Conservation (phyloP, 2,329 filamentous ascomycete species). For the Alternaria solani region DNA sequence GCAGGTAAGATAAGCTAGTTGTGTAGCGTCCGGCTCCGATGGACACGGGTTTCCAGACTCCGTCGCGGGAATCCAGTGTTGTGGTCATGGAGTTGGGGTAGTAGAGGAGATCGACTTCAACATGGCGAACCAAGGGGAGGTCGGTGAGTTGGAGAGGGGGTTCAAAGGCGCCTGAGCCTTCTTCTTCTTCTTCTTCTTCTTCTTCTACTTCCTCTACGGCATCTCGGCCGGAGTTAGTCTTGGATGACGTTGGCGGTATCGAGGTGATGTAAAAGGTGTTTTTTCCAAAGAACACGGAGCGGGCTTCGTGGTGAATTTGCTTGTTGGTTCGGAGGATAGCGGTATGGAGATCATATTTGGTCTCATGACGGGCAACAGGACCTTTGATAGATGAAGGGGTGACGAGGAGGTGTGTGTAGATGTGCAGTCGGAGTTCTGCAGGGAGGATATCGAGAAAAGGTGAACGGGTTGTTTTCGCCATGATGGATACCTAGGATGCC, state of each 20-base stretch:
- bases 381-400: conserved; percentile 31
- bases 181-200: conserved; percentile 14
- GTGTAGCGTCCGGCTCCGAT: conserved; percentile 33
- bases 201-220: not conserved
- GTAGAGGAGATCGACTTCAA: conserved; percentile 42
- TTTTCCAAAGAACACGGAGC: conserved; percentile 52
- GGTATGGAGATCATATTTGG: conserved; percentile 45
- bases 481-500: not conserved
- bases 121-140: conserved; percentile 32
- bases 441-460: conserved; percentile 41
- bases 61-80: conserved; percentile 6
- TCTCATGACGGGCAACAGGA: conserved; percentile 21
- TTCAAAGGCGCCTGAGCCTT: conserved; percentile 32
- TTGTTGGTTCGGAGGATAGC: conserved; percentile 50
- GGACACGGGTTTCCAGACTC: conserved; percentile 27
- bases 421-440: conserved; percentile 38
- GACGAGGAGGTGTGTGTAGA: conserved; percentile 43
- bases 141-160: conserved; percentile 35
- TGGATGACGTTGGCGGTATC: conserved; percentile 9
- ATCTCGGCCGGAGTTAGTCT: not conserved
- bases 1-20: conserved; percentile 26
- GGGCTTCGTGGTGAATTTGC: conserved; percentile 53
- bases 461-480: conserved; percentile 16
- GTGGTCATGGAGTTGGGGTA: conserved; percentile 22
- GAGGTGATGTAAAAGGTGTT: conserved; percentile 50